Evolutionary conservation across 305 asterid species (phyloP).

Genomic region (Fraxinus baroniana): DNA sequence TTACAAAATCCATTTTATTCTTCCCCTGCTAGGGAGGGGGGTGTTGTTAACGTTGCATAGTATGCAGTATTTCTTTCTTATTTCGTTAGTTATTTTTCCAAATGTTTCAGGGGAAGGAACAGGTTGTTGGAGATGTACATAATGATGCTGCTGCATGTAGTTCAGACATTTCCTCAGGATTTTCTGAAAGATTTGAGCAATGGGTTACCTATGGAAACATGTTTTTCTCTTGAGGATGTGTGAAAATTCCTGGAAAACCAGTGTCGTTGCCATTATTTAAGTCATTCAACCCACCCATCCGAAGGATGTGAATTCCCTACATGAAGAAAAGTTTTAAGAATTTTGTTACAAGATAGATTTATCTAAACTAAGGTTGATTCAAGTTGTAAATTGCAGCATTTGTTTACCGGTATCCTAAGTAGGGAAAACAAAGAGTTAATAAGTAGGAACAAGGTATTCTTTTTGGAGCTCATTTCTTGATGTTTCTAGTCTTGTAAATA

Average conservation of each 20-base stretch:
- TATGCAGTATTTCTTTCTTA: not conserved
- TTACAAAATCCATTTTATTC: not conserved
- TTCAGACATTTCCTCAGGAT: conserved; percentile 33
- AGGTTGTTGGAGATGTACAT: conserved; percentile 17
- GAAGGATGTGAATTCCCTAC: conserved; percentile 72
- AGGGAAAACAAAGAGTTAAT: conserved; percentile 3
- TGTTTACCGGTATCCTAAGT: conserved; percentile 17
- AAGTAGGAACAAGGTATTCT: conserved; percentile 20
- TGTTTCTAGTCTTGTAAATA: conserved; percentile 33
- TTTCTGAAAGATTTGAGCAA: conserved; percentile 55
- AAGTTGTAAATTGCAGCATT: conserved; percentile 47
- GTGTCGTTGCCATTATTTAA: conserved; percentile 11
- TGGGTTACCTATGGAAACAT: conserved; percentile 62
- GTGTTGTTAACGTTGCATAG: not conserved
- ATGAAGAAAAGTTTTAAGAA: conserved; percentile 5
- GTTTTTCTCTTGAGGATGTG: conserved; percentile 50
- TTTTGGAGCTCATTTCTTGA: conserved; percentile 1
- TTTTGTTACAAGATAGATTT: conserved; percentile 37
- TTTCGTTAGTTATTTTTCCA: not conserved
- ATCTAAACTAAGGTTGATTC: conserved; percentile 8
- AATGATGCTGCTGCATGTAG: conserved; percentile 29
- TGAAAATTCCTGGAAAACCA: conserved; percentile 5
- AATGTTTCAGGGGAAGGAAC: conserved; percentile 46
- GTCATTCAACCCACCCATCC: conserved; percentile 40
- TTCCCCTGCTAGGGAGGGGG: too few relatives aligned